phyloP scores from a whole-genome alignment of 2,329 filamentous ascomycete genomes.

The Scopulariopsis brevicaulis region DNA sequence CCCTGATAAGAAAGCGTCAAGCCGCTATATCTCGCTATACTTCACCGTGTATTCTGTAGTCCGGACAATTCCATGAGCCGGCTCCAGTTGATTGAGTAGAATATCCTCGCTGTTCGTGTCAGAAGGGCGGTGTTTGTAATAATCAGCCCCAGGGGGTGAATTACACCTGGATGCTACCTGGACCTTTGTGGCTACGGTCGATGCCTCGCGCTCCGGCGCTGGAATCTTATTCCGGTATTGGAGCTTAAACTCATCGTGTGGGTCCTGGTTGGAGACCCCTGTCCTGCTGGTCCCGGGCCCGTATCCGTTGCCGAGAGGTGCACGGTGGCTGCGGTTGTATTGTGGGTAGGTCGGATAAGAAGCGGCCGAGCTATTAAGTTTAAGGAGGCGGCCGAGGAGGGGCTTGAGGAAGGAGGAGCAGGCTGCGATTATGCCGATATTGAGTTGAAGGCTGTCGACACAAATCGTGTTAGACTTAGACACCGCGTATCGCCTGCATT shows the following conservation, averaged over 20 bases:
- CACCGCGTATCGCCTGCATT: background rate
- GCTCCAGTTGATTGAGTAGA: background rate
- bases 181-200: background rate
- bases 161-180: background rate
- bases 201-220: background rate
- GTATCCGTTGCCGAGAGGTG: background rate
- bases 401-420: slow-evolving; percentile 15
- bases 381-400: slow-evolving; percentile 12
- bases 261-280: background rate
- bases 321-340: background rate
- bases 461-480: background rate
- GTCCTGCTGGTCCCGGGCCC: background rate
- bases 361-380: slow-evolving; percentile 9
- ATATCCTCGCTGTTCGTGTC: slow-evolving; percentile 5
- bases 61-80: background rate
- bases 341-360: slow-evolving; percentile 5
- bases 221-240: background rate
- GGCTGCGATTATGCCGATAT: slow-evolving; percentile 15
- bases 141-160: background rate
- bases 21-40: background rate
- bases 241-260: background rate
- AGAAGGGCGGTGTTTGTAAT: background rate
- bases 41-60: slow-evolving; percentile 1
- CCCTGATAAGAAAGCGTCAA: background rate
- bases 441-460: slow-evolving; percentile 12